phyloP scores from a whole-genome alignment of 768 basidiomycete genomes.

The Scleroderma citrinum region DNA sequence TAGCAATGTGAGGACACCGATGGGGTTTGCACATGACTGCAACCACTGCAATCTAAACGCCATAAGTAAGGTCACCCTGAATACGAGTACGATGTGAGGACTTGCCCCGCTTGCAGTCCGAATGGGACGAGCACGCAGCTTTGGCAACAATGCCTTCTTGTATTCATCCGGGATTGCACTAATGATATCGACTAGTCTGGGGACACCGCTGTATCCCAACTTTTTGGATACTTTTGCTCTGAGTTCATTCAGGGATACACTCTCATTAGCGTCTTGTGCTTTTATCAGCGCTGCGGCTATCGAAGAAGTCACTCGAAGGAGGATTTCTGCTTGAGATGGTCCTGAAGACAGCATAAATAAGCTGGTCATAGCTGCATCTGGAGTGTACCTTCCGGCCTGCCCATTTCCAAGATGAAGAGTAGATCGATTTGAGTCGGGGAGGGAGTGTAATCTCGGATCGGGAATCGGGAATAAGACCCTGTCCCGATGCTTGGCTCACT shows the following conservation, averaged over 20 bases:
- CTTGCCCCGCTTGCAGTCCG: slow-evolving; percentile 93
- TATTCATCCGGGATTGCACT: slow-evolving; percentile 97
- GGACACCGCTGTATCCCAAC: slow-evolving; percentile 78
- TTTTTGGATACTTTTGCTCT: slow-evolving; percentile 89
- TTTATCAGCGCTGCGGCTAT: slow-evolving; percentile 93
- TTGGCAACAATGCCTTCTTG: slow-evolving; percentile 86
- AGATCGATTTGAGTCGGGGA: not conserved
- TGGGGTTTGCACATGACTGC: slow-evolving; percentile 99
- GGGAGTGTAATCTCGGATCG: slow-evolving; percentile 2
- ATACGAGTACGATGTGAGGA: slow-evolving; percentile 7
- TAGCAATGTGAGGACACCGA: slow-evolving; percentile 98
- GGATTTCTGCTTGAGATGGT: slow-evolving; percentile 84
- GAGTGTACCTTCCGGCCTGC: not conserved
- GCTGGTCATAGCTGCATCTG: not conserved
- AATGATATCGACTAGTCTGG: slow-evolving; percentile 94
- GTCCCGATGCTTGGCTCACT: slow-evolving; percentile 6
- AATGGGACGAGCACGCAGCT: slow-evolving; percentile 88
- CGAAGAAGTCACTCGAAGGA: slow-evolving; percentile 87
- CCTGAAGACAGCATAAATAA: slow-evolving; percentile 32
- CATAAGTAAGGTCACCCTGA: not conserved
- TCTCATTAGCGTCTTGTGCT: slow-evolving; percentile 70
- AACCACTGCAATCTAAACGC: slow-evolving; percentile 84
- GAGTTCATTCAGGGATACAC: slow-evolving; percentile 83
- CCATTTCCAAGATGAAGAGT: not conserved
- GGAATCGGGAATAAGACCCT: not conserved